phyloP scores from a whole-genome alignment of 345 rosid genomes.

The Anacardium occidentale region DNA sequence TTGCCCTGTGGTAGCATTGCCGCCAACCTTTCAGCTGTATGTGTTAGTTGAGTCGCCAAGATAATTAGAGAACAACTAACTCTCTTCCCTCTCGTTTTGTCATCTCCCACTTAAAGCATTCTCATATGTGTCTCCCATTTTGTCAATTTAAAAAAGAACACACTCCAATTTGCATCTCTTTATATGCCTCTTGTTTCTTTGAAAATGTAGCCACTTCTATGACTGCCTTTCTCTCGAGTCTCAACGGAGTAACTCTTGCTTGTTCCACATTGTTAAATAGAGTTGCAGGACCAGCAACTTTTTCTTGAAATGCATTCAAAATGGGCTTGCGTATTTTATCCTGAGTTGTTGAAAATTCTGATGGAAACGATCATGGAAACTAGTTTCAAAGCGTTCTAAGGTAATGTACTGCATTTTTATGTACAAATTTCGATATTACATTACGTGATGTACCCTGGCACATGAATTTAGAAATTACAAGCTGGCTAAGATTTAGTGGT shows the following conservation, averaged over 20 bases:
- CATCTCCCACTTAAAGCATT: background rate
- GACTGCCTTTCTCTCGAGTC: background rate
- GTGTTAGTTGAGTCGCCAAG: background rate
- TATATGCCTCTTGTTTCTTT: background rate
- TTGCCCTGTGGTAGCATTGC: too few relatives aligned
- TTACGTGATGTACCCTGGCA: background rate
- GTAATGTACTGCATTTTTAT: background rate
- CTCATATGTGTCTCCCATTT: background rate
- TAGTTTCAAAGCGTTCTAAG: background rate
- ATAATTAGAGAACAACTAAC: background rate
- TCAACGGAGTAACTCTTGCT: background rate
- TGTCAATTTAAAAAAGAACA: background rate
- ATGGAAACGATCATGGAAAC: background rate
- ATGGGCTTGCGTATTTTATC: background rate
- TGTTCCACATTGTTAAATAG: background rate
- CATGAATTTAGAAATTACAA: background rate
- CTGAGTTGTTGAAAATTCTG: background rate
- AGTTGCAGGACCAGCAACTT: background rate
- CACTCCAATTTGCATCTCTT: background rate
- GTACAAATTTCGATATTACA: background rate
- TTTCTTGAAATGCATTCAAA: background rate
- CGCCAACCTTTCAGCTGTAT: too few relatives aligned
- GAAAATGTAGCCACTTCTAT: background rate
- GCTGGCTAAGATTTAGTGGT: too few relatives aligned
- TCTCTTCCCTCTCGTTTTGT: background rate